These are phyloP conservation scores for Eragrostis tef DNA, from an alignment of 202 grass and related monocot species.

Conservation along the genomic window DNA sequence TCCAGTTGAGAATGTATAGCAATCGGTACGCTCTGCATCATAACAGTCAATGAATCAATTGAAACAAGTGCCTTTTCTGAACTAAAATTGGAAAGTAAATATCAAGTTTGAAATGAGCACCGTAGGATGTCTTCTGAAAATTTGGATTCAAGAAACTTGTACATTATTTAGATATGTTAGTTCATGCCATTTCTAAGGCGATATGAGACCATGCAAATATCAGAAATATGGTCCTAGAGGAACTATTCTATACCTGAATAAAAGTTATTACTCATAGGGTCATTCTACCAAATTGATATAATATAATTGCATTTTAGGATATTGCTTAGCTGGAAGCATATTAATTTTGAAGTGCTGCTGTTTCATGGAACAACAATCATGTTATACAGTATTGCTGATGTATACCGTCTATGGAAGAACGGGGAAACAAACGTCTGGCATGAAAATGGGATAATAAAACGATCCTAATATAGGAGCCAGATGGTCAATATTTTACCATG, in stretches of 20 bases:
- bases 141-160: conserved; percentile 9
- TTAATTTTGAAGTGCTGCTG: neutral
- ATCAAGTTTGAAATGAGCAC: neutral
- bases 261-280: too few species aligned
- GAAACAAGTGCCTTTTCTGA: neutral
- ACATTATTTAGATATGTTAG: neutral
- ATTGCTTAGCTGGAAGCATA: conserved; percentile 27
- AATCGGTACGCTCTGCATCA: conserved; percentile 66
- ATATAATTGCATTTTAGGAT: neutral
- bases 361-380: neutral
- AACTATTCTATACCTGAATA: neutral
- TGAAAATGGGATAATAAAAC: conserved; percentile 6
- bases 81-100: conserved; percentile 7
- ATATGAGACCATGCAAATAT: neutral
- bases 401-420: neutral
- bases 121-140: neutral
- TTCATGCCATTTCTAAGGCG: neutral
- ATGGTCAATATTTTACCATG: neutral
- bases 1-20: conserved; percentile 72
- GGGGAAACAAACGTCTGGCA: neutral
- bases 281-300: too few species aligned
- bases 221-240: neutral
- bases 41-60: conserved; percentile 19
- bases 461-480: neutral
- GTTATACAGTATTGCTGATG: neutral